Conservation (phyloP, 1,284 basidiomycete species). For the Uromyces viciae-fabae region DNA sequence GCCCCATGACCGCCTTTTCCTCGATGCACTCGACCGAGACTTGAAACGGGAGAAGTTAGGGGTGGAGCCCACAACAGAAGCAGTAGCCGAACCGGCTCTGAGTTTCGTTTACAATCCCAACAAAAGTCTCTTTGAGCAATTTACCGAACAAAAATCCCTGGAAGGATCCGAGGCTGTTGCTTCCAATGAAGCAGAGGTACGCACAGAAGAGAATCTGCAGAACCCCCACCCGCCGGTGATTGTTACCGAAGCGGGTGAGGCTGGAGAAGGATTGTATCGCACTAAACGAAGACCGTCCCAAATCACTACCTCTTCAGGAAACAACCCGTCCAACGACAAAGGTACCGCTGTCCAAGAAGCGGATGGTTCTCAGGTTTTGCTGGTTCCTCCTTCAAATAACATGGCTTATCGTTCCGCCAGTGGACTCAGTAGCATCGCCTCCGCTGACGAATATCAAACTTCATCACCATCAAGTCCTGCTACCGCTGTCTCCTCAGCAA, state of each 20-base stretch:
- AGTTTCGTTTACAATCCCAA: constrained; percentile 71
- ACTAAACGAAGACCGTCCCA: constrained; percentile 38
- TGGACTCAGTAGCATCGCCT: constrained; percentile 54
- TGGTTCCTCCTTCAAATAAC: constrained; percentile 36
- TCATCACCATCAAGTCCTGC: constrained; percentile 47
- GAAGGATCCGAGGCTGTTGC: constrained; percentile 50
- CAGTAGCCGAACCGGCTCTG: constrained; percentile 71
- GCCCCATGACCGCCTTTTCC: constrained; percentile 72
- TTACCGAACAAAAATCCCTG: constrained; percentile 57
- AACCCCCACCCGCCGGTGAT: constrained; percentile 41
- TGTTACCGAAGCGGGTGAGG: constrained; percentile 46
- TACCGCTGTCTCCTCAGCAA: constrained; percentile 50
- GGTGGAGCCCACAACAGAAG: constrained; percentile 71
- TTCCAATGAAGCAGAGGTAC: neutral
- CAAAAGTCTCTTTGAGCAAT: constrained; percentile 79
- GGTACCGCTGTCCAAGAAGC: constrained; percentile 33
- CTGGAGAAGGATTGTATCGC: constrained; percentile 33
- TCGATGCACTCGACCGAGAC: constrained; percentile 86
- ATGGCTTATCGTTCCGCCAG: constrained; percentile 34
- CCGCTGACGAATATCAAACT: constrained; percentile 58
- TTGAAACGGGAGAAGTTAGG: constrained; percentile 86
- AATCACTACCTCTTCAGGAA: constrained; percentile 34
- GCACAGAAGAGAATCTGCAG: neutral
- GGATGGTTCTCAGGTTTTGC: constrained; percentile 38
- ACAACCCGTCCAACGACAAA: constrained; percentile 3